Percentiles rank a stretch among this genome's conserved stretches.
phyloP scores from a whole-genome alignment of 805 yeast species.

The Pichia pseudocactophila region DNA sequence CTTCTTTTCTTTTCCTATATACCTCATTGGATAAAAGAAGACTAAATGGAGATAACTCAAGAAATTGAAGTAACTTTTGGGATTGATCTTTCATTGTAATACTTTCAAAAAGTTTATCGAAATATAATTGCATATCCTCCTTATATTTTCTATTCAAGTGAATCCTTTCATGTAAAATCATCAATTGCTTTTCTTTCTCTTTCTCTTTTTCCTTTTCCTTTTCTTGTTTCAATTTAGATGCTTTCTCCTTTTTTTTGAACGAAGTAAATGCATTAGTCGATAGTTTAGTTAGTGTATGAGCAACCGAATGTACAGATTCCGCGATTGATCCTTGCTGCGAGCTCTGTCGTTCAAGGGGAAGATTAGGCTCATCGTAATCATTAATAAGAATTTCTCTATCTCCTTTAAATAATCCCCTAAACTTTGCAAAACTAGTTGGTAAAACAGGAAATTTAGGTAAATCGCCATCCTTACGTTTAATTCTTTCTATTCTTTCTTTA shows the following conservation, averaged over 20 bases:
- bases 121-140: constrained; percentile 52
- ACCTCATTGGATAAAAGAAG: constrained; percentile 75
- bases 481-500: constrained; percentile 7
- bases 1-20: constrained; percentile 83
- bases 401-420: constrained; percentile 5
- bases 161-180: constrained; percentile 4
- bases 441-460: constrained; percentile 32
- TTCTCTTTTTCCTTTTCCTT: constrained; percentile 1
- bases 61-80: constrained; percentile 73
- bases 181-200: constrained; percentile 1
- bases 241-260: neutral
- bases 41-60: constrained; percentile 85
- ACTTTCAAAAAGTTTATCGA: constrained; percentile 49
- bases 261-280: constrained; percentile 2
- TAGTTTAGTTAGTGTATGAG: neutral
- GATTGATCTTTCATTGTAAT: constrained; percentile 72
- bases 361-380: neutral
- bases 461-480: constrained; percentile 19
- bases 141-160: constrained; percentile 28
- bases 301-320: constrained; percentile 2
- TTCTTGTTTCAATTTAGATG: neutral
- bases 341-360: neutral
- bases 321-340: neutral
- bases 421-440: constrained; percentile 5
- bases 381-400: neutral